phyloP scores from a whole-genome alignment of 2,329 filamentous ascomycete genomes.

The Sordariomycetes sp. region DNA sequence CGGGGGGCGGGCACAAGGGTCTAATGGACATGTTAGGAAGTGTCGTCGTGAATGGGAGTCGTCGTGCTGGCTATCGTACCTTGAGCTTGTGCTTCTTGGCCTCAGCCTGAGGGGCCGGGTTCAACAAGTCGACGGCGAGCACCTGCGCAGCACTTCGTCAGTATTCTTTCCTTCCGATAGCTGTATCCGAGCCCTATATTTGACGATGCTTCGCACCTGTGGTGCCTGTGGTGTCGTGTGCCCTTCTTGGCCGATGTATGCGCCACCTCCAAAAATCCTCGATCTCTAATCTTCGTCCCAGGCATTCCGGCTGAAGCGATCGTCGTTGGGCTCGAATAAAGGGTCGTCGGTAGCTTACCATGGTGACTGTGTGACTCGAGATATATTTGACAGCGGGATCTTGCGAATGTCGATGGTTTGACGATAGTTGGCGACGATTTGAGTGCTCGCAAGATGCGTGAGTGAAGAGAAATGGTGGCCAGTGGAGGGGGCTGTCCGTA shows the following conservation, averaged over 20 bases:
- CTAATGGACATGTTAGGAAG: slow-evolving; percentile 32
- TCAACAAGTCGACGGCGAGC: slow-evolving; percentile 99
- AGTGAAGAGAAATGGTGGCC: slow-evolving; percentile 37
- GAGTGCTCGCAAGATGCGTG: slow-evolving; percentile 37
- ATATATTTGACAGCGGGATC: slow-evolving; percentile 28
- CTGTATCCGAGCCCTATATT: background rate
- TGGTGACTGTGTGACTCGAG: slow-evolving; percentile 51
- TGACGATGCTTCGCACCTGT: background rate
- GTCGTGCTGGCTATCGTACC: slow-evolving; percentile 46
- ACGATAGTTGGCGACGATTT: slow-evolving; percentile 49
- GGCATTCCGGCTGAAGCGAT: no score
- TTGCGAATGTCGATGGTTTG: slow-evolving; percentile 39
- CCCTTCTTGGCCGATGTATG: background rate
- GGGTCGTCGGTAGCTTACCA: slow-evolving; percentile 60
- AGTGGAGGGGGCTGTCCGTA: slow-evolving; percentile 21
- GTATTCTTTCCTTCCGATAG: slow-evolving; percentile 17
- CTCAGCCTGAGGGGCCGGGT: slow-evolving; percentile 96
- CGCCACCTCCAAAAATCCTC: background rate
- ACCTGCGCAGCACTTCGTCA: slow-evolving; percentile 57
- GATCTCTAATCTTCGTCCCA: background rate
- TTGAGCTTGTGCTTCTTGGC: slow-evolving; percentile 99
- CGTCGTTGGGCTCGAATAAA: no score
- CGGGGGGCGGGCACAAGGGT: slow-evolving; percentile 91
- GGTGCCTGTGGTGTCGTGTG: background rate
- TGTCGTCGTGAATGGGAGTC: slow-evolving; percentile 5